Evolutionary conservation across 2,329 filamentous ascomycete genomes (phyloP), one percentile per base, ranked within the genome.

Genomic region (Arthrobotrys entomopaga): DNA sequence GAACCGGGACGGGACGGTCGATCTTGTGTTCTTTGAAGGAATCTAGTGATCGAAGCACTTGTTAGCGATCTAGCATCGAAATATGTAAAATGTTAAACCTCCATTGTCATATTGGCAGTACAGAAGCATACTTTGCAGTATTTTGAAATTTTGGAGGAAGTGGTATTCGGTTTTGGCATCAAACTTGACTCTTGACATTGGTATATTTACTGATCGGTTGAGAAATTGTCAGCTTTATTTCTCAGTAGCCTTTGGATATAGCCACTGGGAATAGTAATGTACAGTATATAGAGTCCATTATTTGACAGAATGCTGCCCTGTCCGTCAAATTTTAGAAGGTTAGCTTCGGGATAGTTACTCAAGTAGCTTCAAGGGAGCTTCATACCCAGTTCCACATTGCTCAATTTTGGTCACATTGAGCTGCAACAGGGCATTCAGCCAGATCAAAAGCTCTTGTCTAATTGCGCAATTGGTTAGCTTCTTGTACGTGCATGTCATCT

Each of bases 381-480:
- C 72, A 49, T 89, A 98, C 94, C 94, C 95, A 81, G 94, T 98
- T 82, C 95, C 95, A 83, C 94, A 98, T 87, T 99, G 95, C 85
- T 99, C 95, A 82, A 99, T 92, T 84, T 97, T 98, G 80, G 91
- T 98, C 80, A 99, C 89, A 85, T 98, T 99, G 80, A 99, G 90
- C 85, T 97, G 93, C 59, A 99, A 89, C 76, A 99, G 91, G 86
- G 91, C 94, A 86, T 99, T 99, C 78, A 98, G 86, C 95, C 95
- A 99, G 84, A 89, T 87, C 79, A 99, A 86, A 79, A 99, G 88
- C 85, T 99, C 95, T 84, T 99, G 95, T 86, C 95, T 98, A 77
- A 19, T n/a, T n/a, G 26, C 11, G 16, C 11, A 6, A 3, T 7
- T 7, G 5, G 42, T 67, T 29, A 61, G 56, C 24, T 15, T 19